A percentile compares a stretch with the other conserved stretches of the same genome.
These are phyloP conservation scores for Amaranthus cruentus DNA, from an alignment of 148 eudicot species.

Conservation along the genomic window DNA sequence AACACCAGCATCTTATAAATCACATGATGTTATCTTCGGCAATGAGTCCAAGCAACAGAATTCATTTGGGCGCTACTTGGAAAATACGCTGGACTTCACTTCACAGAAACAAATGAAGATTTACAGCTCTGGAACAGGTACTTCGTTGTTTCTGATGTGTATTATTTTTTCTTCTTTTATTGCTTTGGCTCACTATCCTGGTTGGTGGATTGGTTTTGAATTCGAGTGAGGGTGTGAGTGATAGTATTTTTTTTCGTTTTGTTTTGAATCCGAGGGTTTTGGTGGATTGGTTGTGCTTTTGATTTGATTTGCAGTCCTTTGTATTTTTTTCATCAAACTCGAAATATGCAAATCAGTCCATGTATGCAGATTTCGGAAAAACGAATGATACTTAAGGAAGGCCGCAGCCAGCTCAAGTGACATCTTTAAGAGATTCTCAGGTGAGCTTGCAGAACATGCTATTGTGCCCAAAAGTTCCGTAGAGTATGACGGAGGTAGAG, in stretches of 20 bases:
- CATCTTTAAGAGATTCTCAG: slow-evolving; percentile 50
- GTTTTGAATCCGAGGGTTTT: no score
- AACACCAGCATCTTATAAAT: slow-evolving; percentile 16
- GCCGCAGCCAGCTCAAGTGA: slow-evolving; percentile 56
- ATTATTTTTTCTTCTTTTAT: not conserved
- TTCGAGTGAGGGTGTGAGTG: no score
- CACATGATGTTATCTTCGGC: slow-evolving; percentile 26
- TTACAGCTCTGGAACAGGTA: slow-evolving; percentile 98
- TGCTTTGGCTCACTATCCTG: not conserved
- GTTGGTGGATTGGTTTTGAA: no score
- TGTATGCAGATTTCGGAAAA: no score
- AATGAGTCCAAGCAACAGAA: slow-evolving; percentile 29
- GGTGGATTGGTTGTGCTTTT: no score
- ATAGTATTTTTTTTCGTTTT: no score
- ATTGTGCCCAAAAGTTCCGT: slow-evolving; percentile 54
- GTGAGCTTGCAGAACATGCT: slow-evolving; percentile 49
- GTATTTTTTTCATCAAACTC: no score
- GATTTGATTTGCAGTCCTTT: no score
- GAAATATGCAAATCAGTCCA: no score
- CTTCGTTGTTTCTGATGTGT: not conserved
- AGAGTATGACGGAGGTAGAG: slow-evolving; percentile 64
- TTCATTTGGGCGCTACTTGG: slow-evolving; percentile 31
- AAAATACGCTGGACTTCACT: slow-evolving; percentile 35
- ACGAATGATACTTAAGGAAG: slow-evolving; percentile 35
- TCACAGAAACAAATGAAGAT: slow-evolving; percentile 75